phyloP scores from a whole-genome alignment of 225 moss, liverwort and hornwort genomes.

The Ulota crispa region DNA sequence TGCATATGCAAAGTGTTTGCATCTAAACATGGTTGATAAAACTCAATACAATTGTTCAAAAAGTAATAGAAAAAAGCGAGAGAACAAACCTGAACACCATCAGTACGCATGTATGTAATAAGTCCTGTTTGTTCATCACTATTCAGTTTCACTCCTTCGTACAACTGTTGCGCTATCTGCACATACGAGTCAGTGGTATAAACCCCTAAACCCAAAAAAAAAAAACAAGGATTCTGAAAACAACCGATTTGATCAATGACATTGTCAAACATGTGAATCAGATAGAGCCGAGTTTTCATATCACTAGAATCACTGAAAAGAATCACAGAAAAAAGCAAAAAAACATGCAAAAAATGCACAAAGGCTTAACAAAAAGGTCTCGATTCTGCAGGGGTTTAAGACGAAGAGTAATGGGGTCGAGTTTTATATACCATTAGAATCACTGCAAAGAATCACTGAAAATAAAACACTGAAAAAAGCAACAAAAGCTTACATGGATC shows the following conservation, averaged over 20 bases:
- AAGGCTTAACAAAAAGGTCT: too few relatives aligned
- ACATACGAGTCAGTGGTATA: not conserved
- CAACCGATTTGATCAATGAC: too few relatives aligned
- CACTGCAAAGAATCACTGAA: not conserved
- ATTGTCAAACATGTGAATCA: not conserved
- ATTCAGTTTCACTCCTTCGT: constrained; percentile 88
- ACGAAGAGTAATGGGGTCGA: not conserved
- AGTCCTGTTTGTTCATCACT: constrained; percentile 85
- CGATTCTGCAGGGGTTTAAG: not conserved
- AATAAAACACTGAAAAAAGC: too few relatives aligned
- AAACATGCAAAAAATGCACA: too few relatives aligned
- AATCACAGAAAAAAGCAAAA: too few relatives aligned
- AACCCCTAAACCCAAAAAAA: not conserved
- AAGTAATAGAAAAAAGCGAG: not conserved
- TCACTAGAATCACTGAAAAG: not conserved
- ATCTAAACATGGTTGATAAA: not conserved
- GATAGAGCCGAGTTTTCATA: not conserved
- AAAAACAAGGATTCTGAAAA: not conserved
- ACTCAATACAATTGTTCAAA: too few relatives aligned
- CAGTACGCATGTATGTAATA: constrained; percentile 97
- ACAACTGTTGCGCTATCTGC: constrained; percentile 91
- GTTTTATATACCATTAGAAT: not conserved
- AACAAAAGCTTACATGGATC: too few relatives aligned
- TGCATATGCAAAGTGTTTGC: not conserved
- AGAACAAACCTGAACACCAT: constrained; percentile 80